These are phyloP conservation scores for Tetrahymena elliotti DNA, from an alignment of 73 alveolate genomes.

Conservation along the genomic window DNA sequence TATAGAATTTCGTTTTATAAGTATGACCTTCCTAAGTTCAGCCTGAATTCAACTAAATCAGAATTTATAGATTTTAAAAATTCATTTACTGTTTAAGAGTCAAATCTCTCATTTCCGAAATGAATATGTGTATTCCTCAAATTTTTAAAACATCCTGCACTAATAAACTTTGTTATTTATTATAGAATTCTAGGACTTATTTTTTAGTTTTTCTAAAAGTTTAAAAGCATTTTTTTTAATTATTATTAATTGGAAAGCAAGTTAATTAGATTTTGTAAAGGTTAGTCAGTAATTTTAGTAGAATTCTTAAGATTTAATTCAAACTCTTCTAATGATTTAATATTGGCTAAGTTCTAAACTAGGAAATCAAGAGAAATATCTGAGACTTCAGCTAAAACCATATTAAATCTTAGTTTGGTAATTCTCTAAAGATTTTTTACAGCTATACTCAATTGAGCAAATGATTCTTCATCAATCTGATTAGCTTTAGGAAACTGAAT, in stretches of 20 bases:
- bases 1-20: not conserved
- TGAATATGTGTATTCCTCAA: not conserved
- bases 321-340: not conserved
- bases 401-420: not conserved
- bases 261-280: not conserved
- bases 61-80: not conserved
- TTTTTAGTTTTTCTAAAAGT: not conserved
- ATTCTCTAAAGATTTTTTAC: not conserved
- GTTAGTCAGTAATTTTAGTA: not conserved
- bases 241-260: not conserved
- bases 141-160: not conserved
- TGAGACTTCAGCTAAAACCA: not conserved
- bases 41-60: not conserved
- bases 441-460: not conserved
- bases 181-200: not conserved
- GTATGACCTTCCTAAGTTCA: not conserved
- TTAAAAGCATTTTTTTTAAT: not conserved
- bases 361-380: not conserved
- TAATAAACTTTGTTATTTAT: not conserved
- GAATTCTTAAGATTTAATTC: not conserved
- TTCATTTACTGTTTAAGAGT: not conserved
- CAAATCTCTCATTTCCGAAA: not conserved
- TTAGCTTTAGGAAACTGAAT: not conserved
- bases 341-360: not conserved
- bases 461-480: not conserved